Evolutionary conservation across 2,329 filamentous ascomycete genomes (phyloP), one percentile per base, ranked within the genome.

Genomic region (Calonectria ilicicola): DNA sequence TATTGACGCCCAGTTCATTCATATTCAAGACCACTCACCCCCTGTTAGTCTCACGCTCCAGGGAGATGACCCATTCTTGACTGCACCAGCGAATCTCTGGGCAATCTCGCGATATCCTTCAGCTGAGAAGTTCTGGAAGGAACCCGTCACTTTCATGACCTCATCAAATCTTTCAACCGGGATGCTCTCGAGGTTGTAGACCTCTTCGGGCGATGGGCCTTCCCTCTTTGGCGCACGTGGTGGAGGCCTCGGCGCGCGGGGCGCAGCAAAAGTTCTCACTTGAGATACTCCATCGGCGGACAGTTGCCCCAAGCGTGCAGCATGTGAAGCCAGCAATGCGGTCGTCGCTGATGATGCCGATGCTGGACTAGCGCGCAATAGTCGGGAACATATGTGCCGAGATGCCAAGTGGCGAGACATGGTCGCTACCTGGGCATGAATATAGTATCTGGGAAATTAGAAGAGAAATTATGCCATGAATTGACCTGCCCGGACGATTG

Each of bases 81-180:
- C 66, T 3, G 78, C 76, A 2, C 76, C 70, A 1, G 72, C 44
- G 44, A 82, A 82, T 19, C 58, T 76, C 15, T 75, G 65, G 14
- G 75, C 73, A 44, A 75, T 70, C 7, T 73, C 67, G 47, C 80
- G 79, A 46, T 82, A 83, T 51, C 79, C 70, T 2, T 74, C 70
- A 7, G 79, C 64, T 1, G 76, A 75, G n/a, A 78, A 51, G 19
- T 51, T 72, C 8, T 67, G 65, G 65, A 81, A 77, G 2, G 65
- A 42, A 15, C 72, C 71, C 7, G 74, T 70, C 26, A 38, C 66
- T 32, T 58, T 63, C 10, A 82, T 70, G 29, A 76, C 69, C 6
- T 27, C 29, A 40, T 77, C 74, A 23, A 83, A 79, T 8, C 70
- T 66, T n/a, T 67, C 44, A 2, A 69, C 44, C 9, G 80, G 76